These are phyloP conservation scores for Juncus inflexus DNA, from an alignment of 176 grass and related monocot genomes.

Conservation along the genomic window DNA sequence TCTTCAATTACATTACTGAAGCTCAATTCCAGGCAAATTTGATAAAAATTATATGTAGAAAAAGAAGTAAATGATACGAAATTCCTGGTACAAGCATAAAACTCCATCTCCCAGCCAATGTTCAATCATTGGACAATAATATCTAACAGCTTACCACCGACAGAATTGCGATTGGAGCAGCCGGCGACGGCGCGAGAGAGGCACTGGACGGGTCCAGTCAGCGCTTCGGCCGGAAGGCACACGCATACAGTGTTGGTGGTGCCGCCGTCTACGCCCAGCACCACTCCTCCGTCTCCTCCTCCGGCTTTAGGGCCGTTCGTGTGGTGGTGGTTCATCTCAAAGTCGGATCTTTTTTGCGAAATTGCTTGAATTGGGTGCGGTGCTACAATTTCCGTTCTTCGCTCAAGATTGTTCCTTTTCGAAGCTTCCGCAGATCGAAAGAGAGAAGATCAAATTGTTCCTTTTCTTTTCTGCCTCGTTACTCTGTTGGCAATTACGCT, in stretches of 20 bases:
- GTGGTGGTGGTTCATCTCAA: conserved; percentile 54
- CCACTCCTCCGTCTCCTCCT: conserved; percentile 43
- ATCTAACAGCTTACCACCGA: conserved; percentile 50
- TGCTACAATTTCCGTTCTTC: neutral
- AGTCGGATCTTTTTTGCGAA: neutral
- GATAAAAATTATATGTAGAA: no score
- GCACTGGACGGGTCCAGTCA: conserved; percentile 30
- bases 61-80: no score
- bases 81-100: no score
- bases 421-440: no score
- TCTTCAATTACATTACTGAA: no score
- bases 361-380: neutral
- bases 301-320: conserved; percentile 38
- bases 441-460: no score
- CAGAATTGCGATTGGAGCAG: conserved; percentile 93
- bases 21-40: no score
- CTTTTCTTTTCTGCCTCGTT: no score
- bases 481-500: no score
- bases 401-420: no score
- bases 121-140: neutral
- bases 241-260: conserved; percentile 96
- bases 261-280: conserved; percentile 88
- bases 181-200: conserved; percentile 75
- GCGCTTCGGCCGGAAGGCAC: conserved; percentile 55
- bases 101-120: neutral